Evolutionary conservation across 352 stramenopile species (phyloP).

Genomic region (Phytophthora ramorum): DNA sequence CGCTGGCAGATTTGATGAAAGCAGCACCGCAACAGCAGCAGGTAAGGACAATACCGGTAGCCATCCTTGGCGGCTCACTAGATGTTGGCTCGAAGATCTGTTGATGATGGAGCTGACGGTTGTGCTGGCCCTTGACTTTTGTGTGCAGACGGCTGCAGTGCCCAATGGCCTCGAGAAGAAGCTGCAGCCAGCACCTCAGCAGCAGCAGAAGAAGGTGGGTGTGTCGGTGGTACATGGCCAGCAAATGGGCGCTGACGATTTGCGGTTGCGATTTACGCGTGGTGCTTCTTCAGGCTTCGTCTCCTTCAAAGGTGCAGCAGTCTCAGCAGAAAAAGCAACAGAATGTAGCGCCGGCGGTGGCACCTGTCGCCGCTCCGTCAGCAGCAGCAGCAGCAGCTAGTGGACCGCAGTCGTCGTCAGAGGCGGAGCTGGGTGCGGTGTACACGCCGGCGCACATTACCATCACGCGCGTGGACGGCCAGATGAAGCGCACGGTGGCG

Average conservation of each 20-base stretch:
- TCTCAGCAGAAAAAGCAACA: constrained; percentile 28
- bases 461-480: constrained; percentile 74
- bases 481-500: constrained; percentile 76
- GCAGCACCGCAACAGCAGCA: constrained; percentile 19
- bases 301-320: constrained; percentile 23
- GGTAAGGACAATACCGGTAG: constrained; percentile 14
- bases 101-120: constrained; percentile 14
- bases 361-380: constrained; percentile 4
- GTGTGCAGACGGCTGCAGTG: constrained; percentile 2
- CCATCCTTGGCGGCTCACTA: not conserved
- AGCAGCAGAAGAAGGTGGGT: constrained; percentile 30
- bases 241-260: constrained; percentile 9
- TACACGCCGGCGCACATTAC: constrained; percentile 77
- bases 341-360: constrained; percentile 4
- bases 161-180: constrained; percentile 27
- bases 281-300: constrained; percentile 14
- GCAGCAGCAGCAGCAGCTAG: constrained; percentile 5
- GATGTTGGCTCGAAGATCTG: not conserved
- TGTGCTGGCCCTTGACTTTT: not conserved
- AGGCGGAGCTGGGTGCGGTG: constrained; percentile 55
- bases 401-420: constrained; percentile 29
- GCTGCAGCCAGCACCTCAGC: not conserved
- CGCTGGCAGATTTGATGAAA: constrained; percentile 30
- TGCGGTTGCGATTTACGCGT: constrained; percentile 1
- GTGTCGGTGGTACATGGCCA: not conserved